These are phyloP conservation scores for Mediolabrus comicus DNA, from an alignment of 108 stramenopile genomes.

Conservation along the genomic window DNA sequence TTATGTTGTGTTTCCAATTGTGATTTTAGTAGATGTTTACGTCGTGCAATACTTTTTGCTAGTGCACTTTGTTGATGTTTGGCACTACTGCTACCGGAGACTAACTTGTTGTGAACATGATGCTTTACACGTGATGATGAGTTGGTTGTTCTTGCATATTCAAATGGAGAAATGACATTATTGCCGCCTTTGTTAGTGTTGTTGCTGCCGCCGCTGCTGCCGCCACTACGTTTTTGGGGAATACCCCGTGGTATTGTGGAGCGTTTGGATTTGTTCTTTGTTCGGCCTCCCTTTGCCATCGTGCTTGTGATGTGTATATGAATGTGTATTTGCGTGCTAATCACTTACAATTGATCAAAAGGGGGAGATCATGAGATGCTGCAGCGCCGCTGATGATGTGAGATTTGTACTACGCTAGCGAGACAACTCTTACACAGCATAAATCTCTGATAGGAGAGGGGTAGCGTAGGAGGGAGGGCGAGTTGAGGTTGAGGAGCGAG, in stretches of 20 bases:
- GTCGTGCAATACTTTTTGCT: slow-evolving; percentile 15
- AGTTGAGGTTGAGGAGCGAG: too few species aligned
- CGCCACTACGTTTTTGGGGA: slow-evolving; percentile 37
- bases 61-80: neutral
- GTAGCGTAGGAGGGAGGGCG: too few species aligned
- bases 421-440: too few species aligned
- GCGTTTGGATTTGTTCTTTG: slow-evolving; percentile 66
- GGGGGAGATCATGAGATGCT: too few species aligned
- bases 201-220: neutral
- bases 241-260: slow-evolving; percentile 75
- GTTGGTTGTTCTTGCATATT: slow-evolving; percentile 43
- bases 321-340: too few species aligned
- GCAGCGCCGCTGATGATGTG: too few species aligned
- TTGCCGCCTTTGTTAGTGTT: slow-evolving; percentile 1
- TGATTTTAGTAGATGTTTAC: slow-evolving; percentile 1
- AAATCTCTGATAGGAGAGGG: too few species aligned
- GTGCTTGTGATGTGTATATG: neutral
- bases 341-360: too few species aligned
- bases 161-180: slow-evolving; percentile 72
- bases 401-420: too few species aligned
- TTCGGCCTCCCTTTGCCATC: slow-evolving; percentile 59
- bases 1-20: slow-evolving; percentile 14
- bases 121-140: slow-evolving; percentile 62
- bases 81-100: neutral
- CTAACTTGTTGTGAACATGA: slow-evolving; percentile 67